Base-by-base conservation (phyloP, 306 rosid genomes). In the Corylus heterophylla region DNA sequence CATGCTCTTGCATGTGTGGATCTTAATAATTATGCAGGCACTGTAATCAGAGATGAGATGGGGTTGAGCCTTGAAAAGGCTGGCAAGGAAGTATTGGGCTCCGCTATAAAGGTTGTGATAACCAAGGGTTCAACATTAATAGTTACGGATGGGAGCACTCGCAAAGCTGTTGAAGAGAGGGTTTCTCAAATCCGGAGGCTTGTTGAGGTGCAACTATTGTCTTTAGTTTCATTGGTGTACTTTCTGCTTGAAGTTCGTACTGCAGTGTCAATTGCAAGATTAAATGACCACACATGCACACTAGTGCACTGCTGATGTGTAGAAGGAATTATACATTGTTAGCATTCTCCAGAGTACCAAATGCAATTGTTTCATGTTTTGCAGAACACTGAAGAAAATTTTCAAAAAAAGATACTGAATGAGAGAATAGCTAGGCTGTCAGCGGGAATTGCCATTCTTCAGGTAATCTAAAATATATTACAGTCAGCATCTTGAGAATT, bases 401-500 rank as follows among this genome's bases (percentile, higher is more conserved):
- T 89, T 81, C 97, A 87, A 69, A 94, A 94, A 87, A 94, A 91
- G 80, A 89, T 89, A 81, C 62, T 92, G 77, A 86, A 86, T 51
- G 98, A 94, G 87, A 88, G 98, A 76, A 89, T 94, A 75, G 98
- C 95, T 78, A 91, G 97, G 78, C 77, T 92, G 82, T 91, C 97
- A 44, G 93, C 97, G 73, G 83, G 93, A 64, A 88, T 94, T 81
- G 97, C 98, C 47, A 89, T 94, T 88, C 90, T 94, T 81, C 93
- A 89, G 93, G 98, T 91, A 84, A 70, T 62, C 25, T 12, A 54
- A 75, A n/a, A 54, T 71, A 62, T 58, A 55, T 69, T 71, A 49
- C 51, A 54, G 76, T 82, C 68, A 74, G 20, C 67, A 9, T n/a
- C 52, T 44, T 54, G 72, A 51, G 37, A 67, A 67, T 78, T 35